These are phyloP conservation scores for Colletotrichum simmondsii DNA, from an alignment of 2,329 filamentous ascomycete genomes.

Conservation along the genomic window DNA sequence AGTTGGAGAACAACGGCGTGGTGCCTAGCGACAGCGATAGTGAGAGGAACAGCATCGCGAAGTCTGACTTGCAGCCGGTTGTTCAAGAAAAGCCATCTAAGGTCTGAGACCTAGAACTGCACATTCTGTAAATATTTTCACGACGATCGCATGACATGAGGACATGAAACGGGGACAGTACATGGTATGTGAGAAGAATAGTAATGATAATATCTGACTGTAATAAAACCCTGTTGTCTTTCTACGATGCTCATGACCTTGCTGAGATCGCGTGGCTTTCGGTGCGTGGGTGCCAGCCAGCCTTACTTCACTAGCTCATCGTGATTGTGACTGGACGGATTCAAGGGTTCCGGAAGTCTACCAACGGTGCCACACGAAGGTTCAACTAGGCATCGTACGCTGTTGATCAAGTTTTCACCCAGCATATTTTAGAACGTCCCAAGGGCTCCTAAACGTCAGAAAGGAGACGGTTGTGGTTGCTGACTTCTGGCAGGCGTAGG, in stretches of 20 bases:
- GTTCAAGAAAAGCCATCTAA: conserved; percentile 8
- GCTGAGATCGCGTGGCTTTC: neutral
- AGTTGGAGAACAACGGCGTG: conserved; percentile 22
- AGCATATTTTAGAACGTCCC: neutral
- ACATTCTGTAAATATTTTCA: neutral
- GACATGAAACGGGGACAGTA: neutral
- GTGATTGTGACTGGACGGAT: neutral
- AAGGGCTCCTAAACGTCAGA: neutral
- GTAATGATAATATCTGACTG: conserved; percentile 18
- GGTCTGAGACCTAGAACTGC: neutral
- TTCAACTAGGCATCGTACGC: neutral
- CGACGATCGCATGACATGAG: neutral
- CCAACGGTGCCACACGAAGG: neutral
- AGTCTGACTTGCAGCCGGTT: neutral
- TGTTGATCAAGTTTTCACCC: neutral
- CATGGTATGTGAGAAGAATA: neutral
- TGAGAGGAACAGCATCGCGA: conserved; percentile 17
- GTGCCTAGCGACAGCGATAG: conserved; percentile 6
- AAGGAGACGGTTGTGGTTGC: too few species aligned
- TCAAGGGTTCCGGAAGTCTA: neutral
- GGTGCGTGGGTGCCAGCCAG: neutral
- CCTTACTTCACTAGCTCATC: neutral
- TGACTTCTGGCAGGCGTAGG: neutral
- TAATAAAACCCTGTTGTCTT: neutral
- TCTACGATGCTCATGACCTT: neutral